Percentiles rank a stretch among this genome's conserved stretches.
Conservation (phyloP, 2,329 filamentous ascomycete genomes). For the Aspergillus costaricaensis region DNA sequence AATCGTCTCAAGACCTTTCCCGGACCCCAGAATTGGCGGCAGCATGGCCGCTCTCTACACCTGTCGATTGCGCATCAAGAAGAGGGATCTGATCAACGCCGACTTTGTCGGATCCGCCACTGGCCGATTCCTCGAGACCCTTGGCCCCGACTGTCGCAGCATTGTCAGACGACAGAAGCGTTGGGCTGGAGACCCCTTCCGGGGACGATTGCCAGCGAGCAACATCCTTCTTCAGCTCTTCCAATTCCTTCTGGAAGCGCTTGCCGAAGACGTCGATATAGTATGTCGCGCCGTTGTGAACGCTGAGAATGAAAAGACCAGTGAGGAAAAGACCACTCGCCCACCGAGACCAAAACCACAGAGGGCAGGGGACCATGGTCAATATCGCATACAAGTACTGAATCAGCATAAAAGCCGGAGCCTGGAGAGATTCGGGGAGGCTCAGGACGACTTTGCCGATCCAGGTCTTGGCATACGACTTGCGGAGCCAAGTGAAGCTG, state of each 20-base stretch:
- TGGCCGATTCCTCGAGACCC: constrained; percentile 22
- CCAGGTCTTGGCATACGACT: constrained; percentile 85
- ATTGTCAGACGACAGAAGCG: constrained; percentile 26
- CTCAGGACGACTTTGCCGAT: constrained; percentile 82
- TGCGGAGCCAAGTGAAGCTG: constrained; percentile 94
- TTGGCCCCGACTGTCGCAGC: constrained; percentile 23
- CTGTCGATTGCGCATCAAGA: constrained; percentile 38
- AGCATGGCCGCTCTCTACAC: constrained; percentile 18
- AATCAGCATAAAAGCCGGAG: constrained; percentile 91
- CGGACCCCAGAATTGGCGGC: constrained; percentile 21
- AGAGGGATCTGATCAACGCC: constrained; percentile 40
- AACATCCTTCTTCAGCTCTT: constrained; percentile 84
- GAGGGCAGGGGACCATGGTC: constrained; percentile 89
- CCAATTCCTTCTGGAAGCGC: constrained; percentile 93
- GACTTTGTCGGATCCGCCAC: constrained; percentile 27
- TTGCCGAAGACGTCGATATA: constrained; percentile 99
- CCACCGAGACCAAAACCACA: constrained; percentile 92
- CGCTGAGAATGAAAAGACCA: constrained; percentile 86
- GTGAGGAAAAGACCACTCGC: constrained; percentile 76
- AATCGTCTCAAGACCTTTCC: constrained; percentile 25
- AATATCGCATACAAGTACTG: constrained; percentile 88
- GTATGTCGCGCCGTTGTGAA: constrained; percentile 95
- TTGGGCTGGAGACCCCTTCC: constrained; percentile 35
- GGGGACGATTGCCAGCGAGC: constrained; percentile 72
- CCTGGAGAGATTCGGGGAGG: constrained; percentile 74